A percentile compares a stretch with the other conserved stretches of the same genome.
Conservation (phyloP, 305 asterid genomes). For the Fraxinus baroniana region DNA sequence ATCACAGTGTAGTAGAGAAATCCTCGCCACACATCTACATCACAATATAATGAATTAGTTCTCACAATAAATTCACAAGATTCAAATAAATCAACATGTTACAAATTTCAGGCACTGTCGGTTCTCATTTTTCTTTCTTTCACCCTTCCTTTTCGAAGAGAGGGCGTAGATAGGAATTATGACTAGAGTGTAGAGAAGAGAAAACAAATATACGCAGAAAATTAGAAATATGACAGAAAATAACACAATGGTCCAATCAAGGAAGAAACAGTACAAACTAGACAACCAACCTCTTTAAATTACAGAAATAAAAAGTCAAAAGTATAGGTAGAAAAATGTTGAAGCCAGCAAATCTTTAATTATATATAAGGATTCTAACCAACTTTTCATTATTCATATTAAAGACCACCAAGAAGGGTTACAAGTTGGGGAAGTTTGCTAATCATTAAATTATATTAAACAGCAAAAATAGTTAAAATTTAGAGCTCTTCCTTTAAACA, state of each 20-base stretch:
- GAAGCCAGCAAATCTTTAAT: neutral
- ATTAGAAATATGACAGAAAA: conserved; percentile 18
- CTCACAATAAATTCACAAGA: neutral
- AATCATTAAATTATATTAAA: neutral
- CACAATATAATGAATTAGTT: neutral
- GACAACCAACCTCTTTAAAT: conserved; percentile 28
- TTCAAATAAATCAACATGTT: neutral
- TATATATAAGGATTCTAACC: conserved; percentile 8
- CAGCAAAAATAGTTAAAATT: neutral
- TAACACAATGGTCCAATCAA: conserved; percentile 12
- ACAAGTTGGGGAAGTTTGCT: neutral
- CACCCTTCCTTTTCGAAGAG: neutral
- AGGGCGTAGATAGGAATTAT: neutral
- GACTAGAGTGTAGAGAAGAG: neutral
- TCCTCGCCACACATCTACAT: neutral
- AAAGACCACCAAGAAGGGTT: neutral
- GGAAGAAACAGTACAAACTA: conserved; percentile 28
- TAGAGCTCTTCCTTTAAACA: neutral
- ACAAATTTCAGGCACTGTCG: neutral
- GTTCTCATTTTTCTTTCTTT: neutral
- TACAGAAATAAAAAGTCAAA: conserved; percentile 29
- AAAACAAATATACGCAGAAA: conserved; percentile 25
- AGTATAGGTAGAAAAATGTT: conserved; percentile 22
- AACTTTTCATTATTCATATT: conserved; percentile 7
- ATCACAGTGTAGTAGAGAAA: neutral